Base-by-base conservation (phyloP, 208 protist species). In the Acanthamoeba lenticulata region DNA sequence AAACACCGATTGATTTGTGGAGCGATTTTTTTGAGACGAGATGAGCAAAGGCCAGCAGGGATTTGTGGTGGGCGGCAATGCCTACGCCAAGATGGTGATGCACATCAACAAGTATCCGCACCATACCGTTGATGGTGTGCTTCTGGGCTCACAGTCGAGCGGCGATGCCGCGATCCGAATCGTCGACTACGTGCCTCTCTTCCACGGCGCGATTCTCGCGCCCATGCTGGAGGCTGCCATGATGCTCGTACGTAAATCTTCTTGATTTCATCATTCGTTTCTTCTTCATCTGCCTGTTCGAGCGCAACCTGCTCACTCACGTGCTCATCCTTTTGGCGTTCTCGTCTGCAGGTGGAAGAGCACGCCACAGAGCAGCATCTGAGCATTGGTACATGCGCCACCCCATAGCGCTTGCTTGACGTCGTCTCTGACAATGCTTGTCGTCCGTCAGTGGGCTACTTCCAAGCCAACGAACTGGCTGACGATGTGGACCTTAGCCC, bases 151-250 rank as follows among this genome's bases (percentile, higher is more conserved):
- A 2, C 9, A 92, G 45, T 5, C 36, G 36, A 47, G 11, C 15
- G 85, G 42, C 2, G n/a, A 62, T 1, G 85, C 44, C 19, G 69
- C 81, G 34, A 89, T 89, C 38, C 40, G 21, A 13, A 74, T 92
- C 29, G 86, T 40, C 17, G 86, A 92, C n/a, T 92, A 92, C 60
- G 29, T 92, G 13, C 86, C 86, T 55, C n/a, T 92, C 42, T 92
- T 92, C 32, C 86, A 92, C n/a, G 86, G 86, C 0, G n/a, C 36
- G 29, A 74, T 29, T 6, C 86, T 92, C 15, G 52, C 86, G 4
- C 86, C 86, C 60, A 67, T 92, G 49, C 86, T 92, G 15, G 86
- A 92, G 15, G 86, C 42, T 40, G 86, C 86, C 24, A 72, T 92
- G 49, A 42, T 49, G 49, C 60, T 92, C 29, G 86, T 92, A 34